Base-by-base conservation (phyloP, 441 rosid species). In the Jatropha multifida region DNA sequence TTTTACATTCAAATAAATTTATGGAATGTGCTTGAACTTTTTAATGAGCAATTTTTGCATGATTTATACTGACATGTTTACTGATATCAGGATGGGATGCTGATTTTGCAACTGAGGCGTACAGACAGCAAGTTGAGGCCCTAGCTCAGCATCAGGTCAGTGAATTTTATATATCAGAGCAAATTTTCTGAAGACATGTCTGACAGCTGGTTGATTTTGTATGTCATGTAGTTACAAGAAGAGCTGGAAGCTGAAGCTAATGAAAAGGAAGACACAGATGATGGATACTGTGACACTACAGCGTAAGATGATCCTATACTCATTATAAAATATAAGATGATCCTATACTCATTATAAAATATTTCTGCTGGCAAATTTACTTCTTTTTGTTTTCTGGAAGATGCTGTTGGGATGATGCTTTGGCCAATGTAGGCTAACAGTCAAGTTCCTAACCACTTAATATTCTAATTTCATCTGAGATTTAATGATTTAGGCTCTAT, bases 81-180 rank as follows among this genome's bases (percentile, higher is more conserved):
- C 12, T 49, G 27, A 27, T 74, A 20, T 65, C 88, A 97, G 99
- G 89, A 54, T 97, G 99, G 99, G 99, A 97, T 90, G 94, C 99
- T 81, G 99, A 97, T 83, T 89, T 94, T 90, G 99, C 99, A 32
- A 97, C 99, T 10, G 97, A 94, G 91, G 99, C 97, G 10, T 97
- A 97, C 81, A 84, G 99, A 77, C 98, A 97, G 85, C 91, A 97
- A 86, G 99, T 97, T 82, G 96, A 94, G 83, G 86, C 87, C 68
- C 86, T 97, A 83, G 92, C 99, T 74, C 98, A 93, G 77, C 91
- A 97, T 85, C 99, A 94, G 90, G 99, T 97, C 14, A 69, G 86
- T 83, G 64, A 78, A 56, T 69, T 49, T 65, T 32, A 14, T 63
- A 12, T 20, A 13, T 8, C 15, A 65, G 40, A 17, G 26, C 38